A percentile compares a stretch with the other conserved stretches of the same genome.
phyloP scores from a whole-genome alignment of 768 basidiomycete species.

The Lentinus brumalis region DNA sequence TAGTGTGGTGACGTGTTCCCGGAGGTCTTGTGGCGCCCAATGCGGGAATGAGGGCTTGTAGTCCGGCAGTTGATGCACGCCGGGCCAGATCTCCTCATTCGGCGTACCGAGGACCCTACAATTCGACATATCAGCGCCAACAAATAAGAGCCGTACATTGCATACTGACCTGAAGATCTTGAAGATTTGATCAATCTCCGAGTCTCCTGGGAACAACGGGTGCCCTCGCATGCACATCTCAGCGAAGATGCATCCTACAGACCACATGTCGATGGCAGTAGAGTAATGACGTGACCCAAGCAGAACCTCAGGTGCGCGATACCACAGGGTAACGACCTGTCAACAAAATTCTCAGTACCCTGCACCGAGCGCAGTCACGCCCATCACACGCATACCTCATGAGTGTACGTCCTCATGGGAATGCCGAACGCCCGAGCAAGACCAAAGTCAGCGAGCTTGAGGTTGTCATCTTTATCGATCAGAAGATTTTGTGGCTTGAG shows the following conservation, averaged over 20 bases:
- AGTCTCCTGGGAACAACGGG: constrained; percentile 96
- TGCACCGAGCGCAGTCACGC: not conserved
- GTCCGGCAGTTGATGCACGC: constrained; percentile 84
- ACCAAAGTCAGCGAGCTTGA: constrained; percentile 97
- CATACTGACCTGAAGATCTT: constrained; percentile 88
- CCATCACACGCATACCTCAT: constrained; percentile 65
- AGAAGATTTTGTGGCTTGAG: constrained; percentile 96
- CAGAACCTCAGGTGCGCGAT: constrained; percentile 96
- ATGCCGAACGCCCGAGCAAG: constrained; percentile 97
- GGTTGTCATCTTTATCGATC: constrained; percentile 85
- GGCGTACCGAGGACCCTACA: constrained; percentile 92
- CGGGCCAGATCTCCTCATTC: constrained; percentile 89
- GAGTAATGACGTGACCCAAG: constrained; percentile 96
- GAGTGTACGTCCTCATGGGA: constrained; percentile 98
- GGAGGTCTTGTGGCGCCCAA: constrained; percentile 81
- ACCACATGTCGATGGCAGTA: constrained; percentile 99
- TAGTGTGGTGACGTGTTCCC: constrained; percentile 63
- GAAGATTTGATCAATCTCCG: constrained; percentile 99
- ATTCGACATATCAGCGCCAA: not conserved
- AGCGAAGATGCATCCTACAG: constrained; percentile 98
- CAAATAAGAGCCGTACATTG: not conserved
- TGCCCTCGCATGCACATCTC: constrained; percentile 95
- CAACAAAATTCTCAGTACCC: not conserved
- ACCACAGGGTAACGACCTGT: constrained; percentile 99
- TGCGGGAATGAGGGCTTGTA: constrained; percentile 97